Percentiles rank a stretch among this genome's conserved stretches.
These are phyloP conservation scores for Caryopteris hybrid DNA, from an alignment of 305 asterid genomes.

Conservation along the genomic window DNA sequence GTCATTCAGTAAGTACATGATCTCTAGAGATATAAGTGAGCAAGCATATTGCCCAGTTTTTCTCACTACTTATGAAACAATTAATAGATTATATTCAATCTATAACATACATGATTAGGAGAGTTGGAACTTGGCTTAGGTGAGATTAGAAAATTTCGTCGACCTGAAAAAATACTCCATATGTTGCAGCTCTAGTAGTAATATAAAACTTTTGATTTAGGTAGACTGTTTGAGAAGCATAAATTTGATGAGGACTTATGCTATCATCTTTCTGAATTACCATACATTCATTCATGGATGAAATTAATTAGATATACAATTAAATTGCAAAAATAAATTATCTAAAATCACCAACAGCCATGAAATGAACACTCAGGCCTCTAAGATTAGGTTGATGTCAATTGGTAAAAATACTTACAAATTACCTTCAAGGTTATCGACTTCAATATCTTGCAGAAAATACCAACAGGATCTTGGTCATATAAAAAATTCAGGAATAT, in stretches of 20 bases:
- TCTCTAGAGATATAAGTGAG: too few relatives aligned
- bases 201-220: too few relatives aligned
- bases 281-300: not conserved
- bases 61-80: too few relatives aligned
- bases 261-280: not conserved
- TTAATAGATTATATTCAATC: too few relatives aligned
- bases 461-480: conserved; percentile 84
- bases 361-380: not conserved
- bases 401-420: conserved; percentile 46
- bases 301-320: not conserved
- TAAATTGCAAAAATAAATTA: conserved; percentile 10
- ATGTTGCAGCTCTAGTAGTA: too few relatives aligned
- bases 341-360: conserved; percentile 5
- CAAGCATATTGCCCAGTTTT: too few relatives aligned
- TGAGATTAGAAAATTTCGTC: not conserved
- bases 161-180: too few relatives aligned
- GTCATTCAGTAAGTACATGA: too few relatives aligned
- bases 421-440: conserved; percentile 54
- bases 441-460: conserved; percentile 63
- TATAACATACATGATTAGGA: too few relatives aligned
- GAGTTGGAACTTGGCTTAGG: not conserved
- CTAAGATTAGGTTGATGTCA: not conserved
- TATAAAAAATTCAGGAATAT: conserved; percentile 79
- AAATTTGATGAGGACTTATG: not conserved
- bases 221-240: too few relatives aligned